phyloP scores from a whole-genome alignment of 2,329 filamentous ascomycete genomes.

The Fusarium sp. region DNA sequence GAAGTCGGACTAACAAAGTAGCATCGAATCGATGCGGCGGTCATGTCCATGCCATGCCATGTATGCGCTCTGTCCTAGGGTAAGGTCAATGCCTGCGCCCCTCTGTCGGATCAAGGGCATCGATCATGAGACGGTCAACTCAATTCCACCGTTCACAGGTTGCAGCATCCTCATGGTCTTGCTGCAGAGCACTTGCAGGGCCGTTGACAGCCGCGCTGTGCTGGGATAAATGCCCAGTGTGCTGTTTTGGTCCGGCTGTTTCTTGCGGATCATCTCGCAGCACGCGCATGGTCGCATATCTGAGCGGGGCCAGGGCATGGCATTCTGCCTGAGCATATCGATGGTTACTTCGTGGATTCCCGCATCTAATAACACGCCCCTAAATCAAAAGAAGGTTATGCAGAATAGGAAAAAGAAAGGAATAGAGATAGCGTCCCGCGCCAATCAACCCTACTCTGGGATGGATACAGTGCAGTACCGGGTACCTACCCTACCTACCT shows the following conservation, averaged over 20 bases:
- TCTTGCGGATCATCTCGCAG: constrained; percentile 15
- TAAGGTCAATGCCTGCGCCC: constrained; percentile 19
- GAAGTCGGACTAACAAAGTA: constrained; percentile 10
- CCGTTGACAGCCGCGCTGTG: constrained; percentile 21
- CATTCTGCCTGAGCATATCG: constrained; percentile 3
- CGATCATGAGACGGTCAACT: constrained; percentile 4
- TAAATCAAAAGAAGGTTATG: background rate
- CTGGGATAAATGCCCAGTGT: constrained; percentile 14
- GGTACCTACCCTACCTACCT: background rate
- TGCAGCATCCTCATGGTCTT: constrained; percentile 23
- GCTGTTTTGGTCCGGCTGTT: constrained; percentile 1
- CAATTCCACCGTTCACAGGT: constrained; percentile 13
- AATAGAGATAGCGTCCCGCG: background rate
- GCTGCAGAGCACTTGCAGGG: constrained; percentile 22
- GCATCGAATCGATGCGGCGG: background rate
- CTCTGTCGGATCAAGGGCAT: constrained; percentile 21
- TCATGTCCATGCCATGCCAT: constrained; percentile 10
- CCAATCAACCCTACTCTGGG: constrained; percentile 3
- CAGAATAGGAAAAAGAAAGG: constrained; percentile 25
- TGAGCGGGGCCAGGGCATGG: constrained; percentile 12
- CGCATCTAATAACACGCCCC: constrained; percentile 35
- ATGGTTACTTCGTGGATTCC: background rate
- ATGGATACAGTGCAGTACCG: background rate
- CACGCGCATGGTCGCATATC: constrained; percentile 9
- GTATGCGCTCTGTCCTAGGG: constrained; percentile 18